Percentiles rank a stretch among this genome's conserved stretches.
phyloP scores from a whole-genome alignment of 2,329 filamentous ascomycete genomes.

The Polytolypa hystricis region DNA sequence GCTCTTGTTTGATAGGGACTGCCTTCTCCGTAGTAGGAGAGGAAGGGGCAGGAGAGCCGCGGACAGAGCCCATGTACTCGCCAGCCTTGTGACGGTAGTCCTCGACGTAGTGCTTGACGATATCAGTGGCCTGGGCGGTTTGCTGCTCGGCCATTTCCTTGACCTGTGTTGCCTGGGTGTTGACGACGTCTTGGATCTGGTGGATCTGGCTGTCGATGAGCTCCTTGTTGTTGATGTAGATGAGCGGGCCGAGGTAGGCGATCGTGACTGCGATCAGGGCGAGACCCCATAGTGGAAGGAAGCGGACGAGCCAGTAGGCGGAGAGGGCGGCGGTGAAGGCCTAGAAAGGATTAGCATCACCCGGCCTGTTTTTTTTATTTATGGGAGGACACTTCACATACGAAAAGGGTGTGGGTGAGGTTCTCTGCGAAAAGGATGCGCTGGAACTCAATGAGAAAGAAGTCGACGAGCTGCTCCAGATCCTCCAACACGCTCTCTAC shows the following conservation, averaged over 20 bases:
- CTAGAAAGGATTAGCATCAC: slow-evolving; percentile 29
- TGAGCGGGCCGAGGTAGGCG: slow-evolving; percentile 48
- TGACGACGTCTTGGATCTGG: slow-evolving; percentile 43
- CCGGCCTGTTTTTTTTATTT: too few species aligned
- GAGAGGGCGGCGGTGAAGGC: slow-evolving; percentile 48
- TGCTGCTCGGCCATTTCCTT: slow-evolving; percentile 50
- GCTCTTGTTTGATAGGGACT: slow-evolving; percentile 22
- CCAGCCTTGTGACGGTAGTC: slow-evolving; percentile 52
- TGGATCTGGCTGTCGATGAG: slow-evolving; percentile 50
- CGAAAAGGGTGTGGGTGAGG: slow-evolving; percentile 47
- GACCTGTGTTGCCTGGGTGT: slow-evolving; percentile 48
- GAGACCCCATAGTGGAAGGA: slow-evolving; percentile 55
- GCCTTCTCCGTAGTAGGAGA: slow-evolving; percentile 1
- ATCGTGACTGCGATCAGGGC: slow-evolving; percentile 45
- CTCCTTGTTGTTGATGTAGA: slow-evolving; percentile 56
- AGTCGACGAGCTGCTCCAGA: slow-evolving; percentile 54
- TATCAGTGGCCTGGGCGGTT: slow-evolving; percentile 46
- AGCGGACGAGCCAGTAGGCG: slow-evolving; percentile 55
- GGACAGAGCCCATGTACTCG: slow-evolving; percentile 37
- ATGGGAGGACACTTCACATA: slow-evolving; percentile 30
- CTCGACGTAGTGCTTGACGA: slow-evolving; percentile 47
- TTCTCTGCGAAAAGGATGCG: slow-evolving; percentile 57
- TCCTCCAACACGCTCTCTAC: slow-evolving; percentile 52
- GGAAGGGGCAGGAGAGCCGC: slow-evolving; percentile 15
- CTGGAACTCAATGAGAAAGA: slow-evolving; percentile 58